A percentile compares a stretch with the other conserved stretches of the same genome.
These are phyloP conservation scores for Aspergillus homomorphus DNA, from an alignment of 495 filamentous ascomycete species.

Conservation along the genomic window DNA sequence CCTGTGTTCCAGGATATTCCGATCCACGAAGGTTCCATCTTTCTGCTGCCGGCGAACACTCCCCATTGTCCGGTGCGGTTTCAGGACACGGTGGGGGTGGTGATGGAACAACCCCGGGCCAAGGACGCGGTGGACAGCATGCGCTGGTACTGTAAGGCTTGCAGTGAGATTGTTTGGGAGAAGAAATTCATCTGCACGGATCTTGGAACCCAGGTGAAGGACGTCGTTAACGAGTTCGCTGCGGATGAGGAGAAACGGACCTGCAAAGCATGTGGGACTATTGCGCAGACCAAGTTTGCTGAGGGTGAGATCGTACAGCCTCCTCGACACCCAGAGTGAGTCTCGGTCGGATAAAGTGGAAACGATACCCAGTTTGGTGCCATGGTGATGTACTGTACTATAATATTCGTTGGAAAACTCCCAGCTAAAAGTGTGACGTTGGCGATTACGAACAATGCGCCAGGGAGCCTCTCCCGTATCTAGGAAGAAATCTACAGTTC, in stretches of 20 bases:
- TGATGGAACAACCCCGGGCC: slow-evolving; percentile 83
- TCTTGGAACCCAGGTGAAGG: slow-evolving; percentile 95
- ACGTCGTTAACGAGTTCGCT: slow-evolving; percentile 81
- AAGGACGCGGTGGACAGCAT: slow-evolving; percentile 68
- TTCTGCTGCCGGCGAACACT: slow-evolving; percentile 84
- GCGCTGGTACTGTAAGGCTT: slow-evolving; percentile 75
- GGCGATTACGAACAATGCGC: neutral
- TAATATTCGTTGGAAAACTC: neutral
- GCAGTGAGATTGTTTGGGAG: slow-evolving; percentile 76
- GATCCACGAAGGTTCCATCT: slow-evolving; percentile 92
- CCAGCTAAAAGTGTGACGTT: neutral
- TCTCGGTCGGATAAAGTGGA: neutral
- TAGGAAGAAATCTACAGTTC: neutral
- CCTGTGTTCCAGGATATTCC: slow-evolving; percentile 73
- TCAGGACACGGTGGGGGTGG: slow-evolving; percentile 71
- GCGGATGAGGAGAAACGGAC: slow-evolving; percentile 66
- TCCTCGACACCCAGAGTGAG: slow-evolving; percentile 32
- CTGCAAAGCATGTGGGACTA: slow-evolving; percentile 72
- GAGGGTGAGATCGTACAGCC: slow-evolving; percentile 47
- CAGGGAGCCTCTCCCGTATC: neutral
- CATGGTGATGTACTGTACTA: slow-evolving; percentile 9
- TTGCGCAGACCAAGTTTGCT: slow-evolving; percentile 54
- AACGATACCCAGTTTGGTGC: slow-evolving; percentile 1
- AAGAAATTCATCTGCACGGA: slow-evolving; percentile 84
- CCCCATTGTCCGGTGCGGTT: slow-evolving; percentile 80